Evolutionary conservation across 1,139 yeast species (phyloP).

Genomic region (Scheffersomyces stambukii): DNA sequence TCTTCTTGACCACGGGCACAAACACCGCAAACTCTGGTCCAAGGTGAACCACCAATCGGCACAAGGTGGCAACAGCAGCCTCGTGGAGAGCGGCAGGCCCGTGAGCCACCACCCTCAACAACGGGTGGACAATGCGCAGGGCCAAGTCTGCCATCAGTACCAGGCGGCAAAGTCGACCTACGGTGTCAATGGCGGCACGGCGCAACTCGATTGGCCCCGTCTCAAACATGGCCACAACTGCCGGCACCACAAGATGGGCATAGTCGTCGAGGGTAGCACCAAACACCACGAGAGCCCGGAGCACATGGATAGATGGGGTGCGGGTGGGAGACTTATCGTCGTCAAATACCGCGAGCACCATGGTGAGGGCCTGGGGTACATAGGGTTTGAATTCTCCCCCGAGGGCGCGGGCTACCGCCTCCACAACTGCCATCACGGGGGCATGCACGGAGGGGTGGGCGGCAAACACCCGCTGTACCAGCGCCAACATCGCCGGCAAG

Average conservation of each 20-base stretch:
- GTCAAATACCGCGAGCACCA: slow-evolving; percentile 73
- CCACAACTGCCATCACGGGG: slow-evolving; percentile 76
- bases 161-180: slow-evolving; percentile 74
- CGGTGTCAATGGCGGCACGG: slow-evolving; percentile 74
- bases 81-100: slow-evolving; percentile 59
- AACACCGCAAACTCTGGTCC: slow-evolving; percentile 84
- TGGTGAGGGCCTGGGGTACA: slow-evolving; percentile 72
- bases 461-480: slow-evolving; percentile 69
- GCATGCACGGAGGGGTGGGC: slow-evolving; percentile 58
- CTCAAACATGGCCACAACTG: slow-evolving; percentile 77
- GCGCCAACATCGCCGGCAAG: slow-evolving; percentile 69
- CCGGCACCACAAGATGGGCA: slow-evolving; percentile 80
- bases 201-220: slow-evolving; percentile 57
- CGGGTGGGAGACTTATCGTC: slow-evolving; percentile 65
- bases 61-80: slow-evolving; percentile 73
- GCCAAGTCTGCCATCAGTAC: slow-evolving; percentile 85
- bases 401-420: slow-evolving; percentile 77
- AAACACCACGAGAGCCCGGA: slow-evolving; percentile 83
- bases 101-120: slow-evolving; percentile 63
- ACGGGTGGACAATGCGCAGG: slow-evolving; percentile 83
- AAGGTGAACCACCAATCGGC: slow-evolving; percentile 73
- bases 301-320: slow-evolving; percentile 68
- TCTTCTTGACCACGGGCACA: slow-evolving; percentile 79
- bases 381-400: slow-evolving; percentile 90
- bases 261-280: slow-evolving; percentile 88